Percentiles rank a stretch among this genome's conserved stretches.
Conservation (phyloP, 176 grass and related monocot genomes). For the Musa troglodytarum region DNA sequence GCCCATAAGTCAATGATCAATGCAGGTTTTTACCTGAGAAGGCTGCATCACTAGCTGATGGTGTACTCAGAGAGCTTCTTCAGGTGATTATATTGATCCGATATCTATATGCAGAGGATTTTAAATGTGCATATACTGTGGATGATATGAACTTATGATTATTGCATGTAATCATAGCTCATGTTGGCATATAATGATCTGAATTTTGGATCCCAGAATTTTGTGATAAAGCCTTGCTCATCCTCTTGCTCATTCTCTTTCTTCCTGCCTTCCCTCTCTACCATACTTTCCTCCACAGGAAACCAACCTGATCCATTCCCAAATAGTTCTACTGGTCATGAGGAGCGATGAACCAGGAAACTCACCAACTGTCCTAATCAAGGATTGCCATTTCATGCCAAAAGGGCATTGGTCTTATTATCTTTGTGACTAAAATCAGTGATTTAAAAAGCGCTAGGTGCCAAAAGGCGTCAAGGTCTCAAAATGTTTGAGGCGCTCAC, state of each 20-base stretch:
- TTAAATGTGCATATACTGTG: background rate
- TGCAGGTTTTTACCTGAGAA: slow-evolving; percentile 83
- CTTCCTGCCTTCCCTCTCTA: background rate
- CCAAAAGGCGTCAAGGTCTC: too few relatives aligned
- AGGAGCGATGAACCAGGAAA: background rate
- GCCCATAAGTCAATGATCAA: background rate
- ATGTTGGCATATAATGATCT: too few relatives aligned
- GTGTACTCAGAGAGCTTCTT: slow-evolving; percentile 58
- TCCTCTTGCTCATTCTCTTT: background rate
- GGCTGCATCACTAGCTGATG: slow-evolving; percentile 60
- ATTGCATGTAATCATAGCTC: too few relatives aligned
- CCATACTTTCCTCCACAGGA: background rate
- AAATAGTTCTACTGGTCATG: background rate
- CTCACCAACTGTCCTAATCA: too few relatives aligned
- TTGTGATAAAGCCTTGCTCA: background rate
- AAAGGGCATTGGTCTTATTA: too few relatives aligned
- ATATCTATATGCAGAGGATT: background rate
- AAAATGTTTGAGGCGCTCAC: too few relatives aligned
- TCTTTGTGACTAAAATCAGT: too few relatives aligned
- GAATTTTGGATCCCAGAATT: too few relatives aligned
- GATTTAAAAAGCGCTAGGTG: too few relatives aligned
- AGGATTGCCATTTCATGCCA: too few relatives aligned
- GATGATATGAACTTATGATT: too few relatives aligned
- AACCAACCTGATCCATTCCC: background rate
- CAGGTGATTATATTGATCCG: slow-evolving; percentile 41